Base-by-base conservation (phyloP, 148 eudicot genomes). In the Cornus suecica region DNA sequence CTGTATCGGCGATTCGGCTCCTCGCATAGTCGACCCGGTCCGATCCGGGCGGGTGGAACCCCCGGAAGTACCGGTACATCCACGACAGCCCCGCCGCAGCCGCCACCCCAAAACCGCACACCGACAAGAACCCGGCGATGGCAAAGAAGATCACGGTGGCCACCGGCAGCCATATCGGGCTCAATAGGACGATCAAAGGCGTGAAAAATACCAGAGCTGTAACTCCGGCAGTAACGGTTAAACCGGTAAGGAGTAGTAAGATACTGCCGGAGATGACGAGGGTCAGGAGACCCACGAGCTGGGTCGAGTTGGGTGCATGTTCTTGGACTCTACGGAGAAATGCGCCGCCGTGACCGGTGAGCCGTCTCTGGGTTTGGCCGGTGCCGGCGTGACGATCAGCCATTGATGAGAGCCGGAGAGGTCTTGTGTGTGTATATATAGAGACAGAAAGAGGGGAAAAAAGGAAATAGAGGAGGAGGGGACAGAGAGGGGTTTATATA, bases 1-100 rank as follows among this genome's bases (percentile, higher is more conserved):
- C 99, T 28, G 99, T 92, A 30, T 80, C 83, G 1, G 70, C 92
- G 24, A 94, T 79, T 82, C 90, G 82, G 75, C 73, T 87, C 78
- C 99, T 37, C 0, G 99, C 96, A 32, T 90, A 92, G 54, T 94
- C 99, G 15, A 94, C 76, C 83, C 87, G 76, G 70, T 89, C 99
- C 71, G 99, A 91, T 16, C 97, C 97, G 18, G 82, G 84, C 73
- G 99, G 99, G 54, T 89, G 97, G 1, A 82, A 63, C 18, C 99
- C 99, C 6, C 84, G 71, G 29, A 80, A 89, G 77, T 95, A 95
- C 63, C 86, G 80, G 60, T 95, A 95, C 18, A 84, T 61, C 99
- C 97, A 95, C 0, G 92, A 83, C 30, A 77, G 34, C 0, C 69
- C 85, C 0, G 86, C 92, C 3, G 79, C 64, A 0, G 42, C 37